Evolutionary conservation across 2,329 filamentous ascomycete species (phyloP), one percentile per base, ranked within the genome.

Genomic region (Fusarium sp.): DNA sequence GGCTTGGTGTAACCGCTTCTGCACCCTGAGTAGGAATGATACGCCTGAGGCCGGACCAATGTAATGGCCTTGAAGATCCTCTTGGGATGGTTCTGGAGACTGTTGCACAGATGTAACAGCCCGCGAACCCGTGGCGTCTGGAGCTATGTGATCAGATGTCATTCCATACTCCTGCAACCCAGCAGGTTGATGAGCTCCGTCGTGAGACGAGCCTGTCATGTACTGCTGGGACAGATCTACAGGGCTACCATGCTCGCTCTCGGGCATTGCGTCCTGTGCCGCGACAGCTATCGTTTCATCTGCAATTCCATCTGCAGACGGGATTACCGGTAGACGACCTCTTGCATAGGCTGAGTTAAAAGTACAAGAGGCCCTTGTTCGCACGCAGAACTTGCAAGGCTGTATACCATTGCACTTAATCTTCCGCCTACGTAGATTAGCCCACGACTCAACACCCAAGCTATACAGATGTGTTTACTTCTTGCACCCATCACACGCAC

Each of bases 41-140:
- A 77, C 70, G 1, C 76, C 76, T 1, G 76, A 78, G 8, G 76
- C 74, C 9, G 76, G 76, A 1, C 76, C 76, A 34, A 77, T 71
- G 16, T 78, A 78, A 16, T 78, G 77, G 0, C 77, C 76, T 54
- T 78, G 76, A 4, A 73, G 62, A 30, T 78, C 76, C 3, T 70
- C 72, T 33, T 77, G 75, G 0, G 75, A 65, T 2, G 74, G 76
- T 28, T 78, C 76, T 4, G 76, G 76, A 6, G 76, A 77, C 11
- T 55, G 58, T 10, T 68, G 72, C 4, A 71, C 66, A 9, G 72
- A 73, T 10, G 59, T 38, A 13, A 60, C 62, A 13, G 44, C 63
- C 23, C 51, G 54, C 6, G 56, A 60, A 4, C 9, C 42, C 26
- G 62, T 41, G 2, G 42, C 40, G 3, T 45, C 50, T 12, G 47